A percentile compares a stretch with the other conserved stretches of the same genome.
These are phyloP conservation scores for Silene coronaria DNA, from an alignment of 179 eudicot species.

Conservation along the genomic window DNA sequence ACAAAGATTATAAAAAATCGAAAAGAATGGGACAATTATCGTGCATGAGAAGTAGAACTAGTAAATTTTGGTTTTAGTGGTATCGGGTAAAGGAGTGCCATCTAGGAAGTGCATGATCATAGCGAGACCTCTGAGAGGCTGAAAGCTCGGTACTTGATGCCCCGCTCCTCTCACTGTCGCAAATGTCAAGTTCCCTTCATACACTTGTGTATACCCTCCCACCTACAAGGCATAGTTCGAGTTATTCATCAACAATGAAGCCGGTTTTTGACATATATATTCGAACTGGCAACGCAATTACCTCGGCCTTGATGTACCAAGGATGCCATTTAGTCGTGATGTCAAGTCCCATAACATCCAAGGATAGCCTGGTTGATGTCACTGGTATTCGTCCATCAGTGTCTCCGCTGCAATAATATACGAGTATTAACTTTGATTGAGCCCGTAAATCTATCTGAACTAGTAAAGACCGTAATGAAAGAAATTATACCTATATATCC, in stretches of 20 bases:
- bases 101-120: slow-evolving; percentile 37
- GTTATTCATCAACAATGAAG: neutral
- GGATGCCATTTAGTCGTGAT: slow-evolving; percentile 63
- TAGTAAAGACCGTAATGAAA: neutral
- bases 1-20: slow-evolving; percentile 4
- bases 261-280: neutral
- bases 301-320: slow-evolving; percentile 61
- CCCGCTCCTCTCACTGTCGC: slow-evolving; percentile 65
- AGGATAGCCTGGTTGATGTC: slow-evolving; percentile 43
- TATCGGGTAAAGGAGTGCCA: slow-evolving; percentile 32
- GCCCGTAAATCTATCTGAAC: neutral
- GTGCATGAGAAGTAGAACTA: neutral
- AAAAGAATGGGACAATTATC: neutral
- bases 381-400: slow-evolving; percentile 56
- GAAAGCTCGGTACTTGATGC: slow-evolving; percentile 66
- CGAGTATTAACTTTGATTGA: neutral
- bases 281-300: slow-evolving; percentile 3
- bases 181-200: slow-evolving; percentile 47
- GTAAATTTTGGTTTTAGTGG: slow-evolving; percentile 16
- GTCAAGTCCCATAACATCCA: slow-evolving; percentile 35
- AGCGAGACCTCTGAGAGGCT: slow-evolving; percentile 49
- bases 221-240: slow-evolving; percentile 25
- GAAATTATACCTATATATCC: slow-evolving; percentile 52
- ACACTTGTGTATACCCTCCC: slow-evolving; percentile 44
- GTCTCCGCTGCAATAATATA: slow-evolving; percentile 50